Base-by-base conservation (phyloP, 1,284 basidiomycete genomes). In the Anthracocystis setariae region DNA sequence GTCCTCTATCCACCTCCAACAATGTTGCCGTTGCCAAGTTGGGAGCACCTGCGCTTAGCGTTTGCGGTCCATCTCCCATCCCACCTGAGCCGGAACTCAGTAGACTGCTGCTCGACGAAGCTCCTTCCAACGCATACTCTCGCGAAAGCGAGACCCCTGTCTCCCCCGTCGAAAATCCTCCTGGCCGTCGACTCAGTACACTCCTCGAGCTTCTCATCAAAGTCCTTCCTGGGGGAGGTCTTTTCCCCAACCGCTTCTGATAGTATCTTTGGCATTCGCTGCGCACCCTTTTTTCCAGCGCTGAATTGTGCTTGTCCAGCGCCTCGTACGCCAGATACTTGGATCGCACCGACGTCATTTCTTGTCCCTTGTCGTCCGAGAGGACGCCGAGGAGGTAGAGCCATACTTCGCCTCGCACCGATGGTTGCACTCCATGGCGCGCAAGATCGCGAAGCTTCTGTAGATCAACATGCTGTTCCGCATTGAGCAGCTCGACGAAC, bases 401-500 rank as follows among this genome's bases (percentile, higher is more conserved):
- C 80, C 80, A 82, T 13, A 82, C 80, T 47, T 82, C 80, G 27
- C 80, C 80, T 12, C 80, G 76, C 0, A 82, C 80, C 17, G 67
- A 64, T 0, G 79, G 66, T 49, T 76, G 79, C 17, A 80, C 63
- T 13, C 80, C 80, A 35, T 82, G 80, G 0, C 80, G 62, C 5
- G 80, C 76, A 24, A 79, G 75, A 45, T 77, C 77, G 15, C 77
- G 67, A 15, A 82, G 72, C 58, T 79, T 78, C 10, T 68, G 65
- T 8, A 82, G 56, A 42, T 82, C 80, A 2, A 82, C 74, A 45
- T 81, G 74, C 70, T 80, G 78, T 35, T 80, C 78, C 1, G 76
- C 77, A 52, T 78, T 80, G 38, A 80, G 73, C 45, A 80, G 68
- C 68, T 80, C 73, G 40, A 80, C 55, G 24, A 74, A 81, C 53